Conservation (phyloP, 139 green algal genomes). For the Monoraphidium neglectum region DNA sequence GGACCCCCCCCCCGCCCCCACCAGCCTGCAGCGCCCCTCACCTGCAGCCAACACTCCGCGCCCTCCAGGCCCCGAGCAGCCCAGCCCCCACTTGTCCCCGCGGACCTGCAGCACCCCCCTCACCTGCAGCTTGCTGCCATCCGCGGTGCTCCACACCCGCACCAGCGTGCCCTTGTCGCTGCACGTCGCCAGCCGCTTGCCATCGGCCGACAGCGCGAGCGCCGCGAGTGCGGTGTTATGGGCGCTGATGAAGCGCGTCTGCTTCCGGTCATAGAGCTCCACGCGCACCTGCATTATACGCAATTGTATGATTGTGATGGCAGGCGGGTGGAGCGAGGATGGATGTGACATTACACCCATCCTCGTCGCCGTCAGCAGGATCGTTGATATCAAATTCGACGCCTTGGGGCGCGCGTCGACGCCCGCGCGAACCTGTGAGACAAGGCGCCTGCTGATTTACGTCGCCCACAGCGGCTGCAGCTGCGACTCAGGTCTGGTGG, state of each 20-base stretch:
- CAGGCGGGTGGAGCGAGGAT: too few species aligned
- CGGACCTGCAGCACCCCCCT: too few species aligned
- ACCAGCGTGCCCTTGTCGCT: constrained; percentile 92
- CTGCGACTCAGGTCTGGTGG: too few species aligned
- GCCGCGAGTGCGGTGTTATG: constrained; percentile 81
- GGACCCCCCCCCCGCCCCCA: not conserved
- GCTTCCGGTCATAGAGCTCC: constrained; percentile 91
- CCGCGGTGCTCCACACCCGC: constrained; percentile 85
- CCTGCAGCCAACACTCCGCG: not conserved
- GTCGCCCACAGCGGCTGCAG: too few species aligned
- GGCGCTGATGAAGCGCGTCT: constrained; percentile 89
- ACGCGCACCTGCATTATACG: constrained; percentile 93
- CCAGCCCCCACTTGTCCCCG: not conserved
- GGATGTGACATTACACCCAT: too few species aligned
- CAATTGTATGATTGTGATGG: not conserved
- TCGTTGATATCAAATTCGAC: too few species aligned
- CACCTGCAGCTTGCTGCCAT: constrained; percentile 80
- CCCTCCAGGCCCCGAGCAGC: not conserved
- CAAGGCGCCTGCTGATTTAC: too few species aligned
- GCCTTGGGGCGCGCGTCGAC: too few species aligned
- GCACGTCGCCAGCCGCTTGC: constrained; percentile 89
- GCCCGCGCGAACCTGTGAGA: too few species aligned
- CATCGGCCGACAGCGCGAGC: constrained; percentile 79
- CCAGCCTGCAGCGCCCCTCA: not conserved
- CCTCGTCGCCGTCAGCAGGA: too few species aligned